Base-by-base conservation (phyloP, 345 rosid genomes). In the Combretum micranthum region DNA sequence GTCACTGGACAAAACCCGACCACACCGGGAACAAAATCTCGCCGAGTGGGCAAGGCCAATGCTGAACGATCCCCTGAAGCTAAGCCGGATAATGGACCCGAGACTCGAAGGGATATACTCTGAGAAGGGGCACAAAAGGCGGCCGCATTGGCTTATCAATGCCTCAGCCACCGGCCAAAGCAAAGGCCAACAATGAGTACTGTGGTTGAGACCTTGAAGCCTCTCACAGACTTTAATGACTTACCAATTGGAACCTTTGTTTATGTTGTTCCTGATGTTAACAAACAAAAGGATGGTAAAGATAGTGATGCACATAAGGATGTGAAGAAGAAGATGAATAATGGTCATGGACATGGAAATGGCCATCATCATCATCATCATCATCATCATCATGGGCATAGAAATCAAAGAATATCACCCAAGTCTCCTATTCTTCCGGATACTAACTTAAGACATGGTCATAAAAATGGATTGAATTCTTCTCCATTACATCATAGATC, bases 91-190 rank as follows among this genome's bases (percentile, higher is more conserved):
- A 69, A 84, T 91, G 87, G 98, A 91, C 61, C 92, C 90, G 0
- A 79, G 96, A 63, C 85, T 91, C 9, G 98, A 91, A 67, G 95
- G 92, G 12, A 95, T 77, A 56, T 91, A 86, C 79, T 86, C 98
- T 0, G 98, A 91, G 66, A 59, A 0, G 98, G 95, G 1, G 90
- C 88, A 2, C 64, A 68, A 50, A 86, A 86, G 63, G 98, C 89
- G 23, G 96, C 96, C 11, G 77, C 81, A 48, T 60, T 91, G 73
- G 96, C 98, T 1, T 84, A 88, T 61, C 81, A 47, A 57, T 91
- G 96, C 77, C 76, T 91, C 53, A 82, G 96, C 59, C 82, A 82
- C 53, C 64, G 95, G 65, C 86, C 96, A 0, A 91, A 86, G 75
- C 83, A 72, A 39, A 77, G 98, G 50, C 98, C 98, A 0, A 60